Evolutionary conservation across 768 basidiomycete genomes (phyloP).

Genomic region (Favolaschia claudopus): DNA sequence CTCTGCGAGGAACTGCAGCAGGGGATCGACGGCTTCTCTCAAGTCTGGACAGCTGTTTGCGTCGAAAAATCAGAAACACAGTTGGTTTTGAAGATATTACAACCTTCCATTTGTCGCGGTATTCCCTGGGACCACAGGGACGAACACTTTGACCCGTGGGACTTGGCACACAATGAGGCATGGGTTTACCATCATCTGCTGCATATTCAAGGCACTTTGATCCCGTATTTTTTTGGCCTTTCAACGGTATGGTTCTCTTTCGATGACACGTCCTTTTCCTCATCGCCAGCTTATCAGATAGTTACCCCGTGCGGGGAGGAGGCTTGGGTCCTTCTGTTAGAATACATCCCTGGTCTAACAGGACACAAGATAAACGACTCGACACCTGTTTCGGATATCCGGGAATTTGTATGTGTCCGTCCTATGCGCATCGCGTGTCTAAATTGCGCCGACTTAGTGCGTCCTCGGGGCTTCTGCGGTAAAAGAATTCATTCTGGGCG

Average conservation of each 20-base stretch:
- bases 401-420: conserved; percentile 6
- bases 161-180: conserved; percentile 14
- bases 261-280: background rate
- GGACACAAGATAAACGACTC: conserved; percentile 1
- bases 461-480: conserved; percentile 3
- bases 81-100: conserved; percentile 18
- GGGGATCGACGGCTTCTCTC: conserved; percentile 4
- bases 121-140: background rate
- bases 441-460: conserved; percentile 12
- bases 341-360: conserved; percentile 12
- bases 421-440: background rate
- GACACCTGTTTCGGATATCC: conserved; percentile 4
- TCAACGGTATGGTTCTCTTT: conserved; percentile 1
- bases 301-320: conserved; percentile 8
- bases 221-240: conserved; percentile 21
- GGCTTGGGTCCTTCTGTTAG: conserved; percentile 17
- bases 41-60: conserved; percentile 16
- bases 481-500: conserved; percentile 2
- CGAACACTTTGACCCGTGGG: background rate
- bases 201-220: conserved; percentile 5
- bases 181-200: conserved; percentile 13
- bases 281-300: conserved; percentile 1
- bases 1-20: conserved; percentile 5
- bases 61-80: background rate
- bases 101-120: conserved; percentile 10